Evolutionary conservation across 2,329 filamentous ascomycete genomes (phyloP), one percentile per base, ranked within the genome.

Genomic region (Ophiostoma piceae): DNA sequence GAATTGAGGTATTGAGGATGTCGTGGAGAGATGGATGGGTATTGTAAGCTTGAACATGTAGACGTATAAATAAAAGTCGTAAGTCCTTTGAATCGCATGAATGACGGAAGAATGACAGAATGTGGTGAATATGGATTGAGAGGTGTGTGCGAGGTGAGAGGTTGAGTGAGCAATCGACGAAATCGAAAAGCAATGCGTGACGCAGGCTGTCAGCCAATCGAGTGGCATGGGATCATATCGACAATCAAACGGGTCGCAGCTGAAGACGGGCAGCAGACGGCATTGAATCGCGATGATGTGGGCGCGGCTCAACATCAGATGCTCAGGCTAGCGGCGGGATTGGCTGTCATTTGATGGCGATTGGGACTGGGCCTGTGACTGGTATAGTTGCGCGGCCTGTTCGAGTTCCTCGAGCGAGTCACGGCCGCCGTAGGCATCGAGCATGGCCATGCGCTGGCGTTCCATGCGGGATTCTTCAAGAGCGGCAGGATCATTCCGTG

Each of bases 381-480:
- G 71, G 72, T 79, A 79, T 0, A 78, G 72, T 2, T 70, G 70
- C 65, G 77, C 73, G 8, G 77, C 77, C 43, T 70, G 64, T 72
- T 79, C 77, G 39, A 79, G 71, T 69, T 75, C 76, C 69, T 77
- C 77, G 47, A 78, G 71, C 68, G 75, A 77, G 14, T 70, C 71
- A 26, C 77, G 70, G 68, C 77, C 76, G 8, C 77, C 77, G 64
- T 78, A 79, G 8, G 77, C 77, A 60, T 76, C 74, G 65, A 79
- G 70, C 19, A 75, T 71, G 4, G 72, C 73, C 14, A 72, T 43
- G 1, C 67, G 70, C 1, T 72, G 71, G 8, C 64, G 54, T 0
- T 68, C 35, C 26, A 68, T 14, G 8, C 26, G 68, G 1, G 54
- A 29, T 26, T 71, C 70, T 12, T 66, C 37, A 16, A 51, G 22